Conservation (phyloP, 1,284 basidiomycete species). For the Thelephora terrestris region DNA sequence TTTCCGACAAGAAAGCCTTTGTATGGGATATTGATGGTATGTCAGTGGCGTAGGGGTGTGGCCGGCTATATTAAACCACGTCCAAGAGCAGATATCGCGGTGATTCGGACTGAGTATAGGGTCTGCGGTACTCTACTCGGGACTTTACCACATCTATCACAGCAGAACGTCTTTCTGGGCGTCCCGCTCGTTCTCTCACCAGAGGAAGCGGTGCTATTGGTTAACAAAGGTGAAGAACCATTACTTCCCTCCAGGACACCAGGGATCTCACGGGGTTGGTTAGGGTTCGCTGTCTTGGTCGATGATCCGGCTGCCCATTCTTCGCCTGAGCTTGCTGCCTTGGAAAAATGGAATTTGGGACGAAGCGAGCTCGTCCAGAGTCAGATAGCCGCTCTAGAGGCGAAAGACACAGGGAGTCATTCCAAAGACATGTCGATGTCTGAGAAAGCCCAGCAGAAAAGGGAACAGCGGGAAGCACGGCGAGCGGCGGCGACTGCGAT, state of each 20-base stretch:
- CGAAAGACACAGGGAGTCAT: constrained; percentile 35
- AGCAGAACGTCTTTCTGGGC: constrained; percentile 96
- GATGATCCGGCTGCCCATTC: constrained; percentile 60
- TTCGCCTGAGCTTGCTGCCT: constrained; percentile 40
- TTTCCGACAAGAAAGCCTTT: constrained; percentile 64
- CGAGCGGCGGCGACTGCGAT: constrained; percentile 28
- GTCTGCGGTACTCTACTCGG: constrained; percentile 84
- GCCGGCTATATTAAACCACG: constrained; percentile 4
- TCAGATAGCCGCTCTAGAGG: constrained; percentile 37
- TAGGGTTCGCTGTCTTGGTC: constrained; percentile 72
- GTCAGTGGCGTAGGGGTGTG: constrained; percentile 8
- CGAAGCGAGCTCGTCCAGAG: constrained; percentile 33
- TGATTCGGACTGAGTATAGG: constrained; percentile 67
- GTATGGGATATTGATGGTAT: constrained; percentile 74
- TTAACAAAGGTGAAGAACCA: constrained; percentile 58
- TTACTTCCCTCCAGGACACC: constrained; percentile 6
- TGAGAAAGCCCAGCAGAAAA: constrained; percentile 56
- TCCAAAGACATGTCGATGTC: constrained; percentile 39
- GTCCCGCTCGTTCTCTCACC: constrained; percentile 81
- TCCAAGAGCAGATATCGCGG: constrained; percentile 57
- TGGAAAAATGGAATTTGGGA: constrained; percentile 46
- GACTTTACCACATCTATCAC: constrained; percentile 88
- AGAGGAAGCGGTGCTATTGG: constrained; percentile 85
- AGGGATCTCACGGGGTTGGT: background rate
- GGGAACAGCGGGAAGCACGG: constrained; percentile 58